Conservation (phyloP, 2,329 filamentous ascomycete species). For the Ophiostoma sp. region DNA sequence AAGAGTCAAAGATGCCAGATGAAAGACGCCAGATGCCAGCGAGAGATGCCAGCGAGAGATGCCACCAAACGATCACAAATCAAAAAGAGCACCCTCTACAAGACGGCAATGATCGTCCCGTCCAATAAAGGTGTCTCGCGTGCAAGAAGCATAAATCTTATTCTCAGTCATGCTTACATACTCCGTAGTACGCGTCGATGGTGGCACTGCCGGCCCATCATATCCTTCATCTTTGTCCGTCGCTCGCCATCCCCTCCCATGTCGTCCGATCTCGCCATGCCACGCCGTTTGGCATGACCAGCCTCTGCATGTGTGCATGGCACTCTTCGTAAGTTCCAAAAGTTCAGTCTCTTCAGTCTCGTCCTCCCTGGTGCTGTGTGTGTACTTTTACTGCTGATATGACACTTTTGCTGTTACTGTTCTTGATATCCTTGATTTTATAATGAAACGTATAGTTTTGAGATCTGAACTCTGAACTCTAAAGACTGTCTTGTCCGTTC, state of each 20-base stretch:
- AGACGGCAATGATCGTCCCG: background rate
- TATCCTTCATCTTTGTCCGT: background rate
- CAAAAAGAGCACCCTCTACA: background rate
- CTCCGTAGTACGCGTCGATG: too few species aligned
- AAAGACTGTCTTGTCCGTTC: background rate
- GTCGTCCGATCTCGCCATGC: background rate
- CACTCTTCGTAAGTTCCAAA: background rate
- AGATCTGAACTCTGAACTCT: background rate
- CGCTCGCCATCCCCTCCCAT: background rate
- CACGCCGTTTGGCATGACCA: background rate
- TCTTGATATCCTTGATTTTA: constrained; percentile 2
- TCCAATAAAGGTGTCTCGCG: background rate
- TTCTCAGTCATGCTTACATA: background rate
- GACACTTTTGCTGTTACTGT: background rate
- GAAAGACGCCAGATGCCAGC: too few species aligned
- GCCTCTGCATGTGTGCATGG: background rate
- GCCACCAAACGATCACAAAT: background rate
- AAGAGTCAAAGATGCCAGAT: background rate
- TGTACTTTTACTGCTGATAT: background rate
- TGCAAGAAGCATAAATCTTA: too few species aligned
- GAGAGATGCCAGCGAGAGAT: background rate
- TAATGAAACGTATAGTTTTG: background rate
- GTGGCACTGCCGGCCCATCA: background rate
- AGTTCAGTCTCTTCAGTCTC: background rate
- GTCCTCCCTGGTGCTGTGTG: background rate